These are phyloP conservation scores for Solanum dulcamara DNA, from an alignment of 257 asterid species.

Conservation along the genomic window DNA sequence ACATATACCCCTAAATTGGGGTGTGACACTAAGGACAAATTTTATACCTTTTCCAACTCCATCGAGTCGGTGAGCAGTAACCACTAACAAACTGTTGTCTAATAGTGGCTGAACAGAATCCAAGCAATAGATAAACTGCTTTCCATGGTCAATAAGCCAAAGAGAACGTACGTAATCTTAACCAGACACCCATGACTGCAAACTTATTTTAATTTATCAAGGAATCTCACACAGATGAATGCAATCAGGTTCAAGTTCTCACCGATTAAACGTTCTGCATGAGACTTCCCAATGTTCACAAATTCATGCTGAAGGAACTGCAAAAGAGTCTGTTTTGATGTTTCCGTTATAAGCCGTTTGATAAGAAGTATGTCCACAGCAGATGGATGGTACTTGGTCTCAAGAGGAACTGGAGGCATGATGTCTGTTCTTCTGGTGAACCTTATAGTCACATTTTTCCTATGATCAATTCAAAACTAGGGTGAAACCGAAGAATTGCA, in stretches of 20 bases:
- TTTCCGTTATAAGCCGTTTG: slow-evolving; percentile 76
- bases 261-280: slow-evolving; percentile 85
- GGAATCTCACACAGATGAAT: background rate
- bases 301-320: slow-evolving; percentile 91
- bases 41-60: background rate
- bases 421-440: slow-evolving; percentile 81
- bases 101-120: background rate
- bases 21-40: background rate
- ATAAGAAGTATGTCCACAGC: slow-evolving; percentile 90
- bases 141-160: background rate
- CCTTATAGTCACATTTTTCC: slow-evolving; percentile 57
- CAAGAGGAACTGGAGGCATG: slow-evolving; percentile 90
- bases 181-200: background rate
- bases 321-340: slow-evolving; percentile 56
- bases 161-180: background rate
- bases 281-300: slow-evolving; percentile 70
- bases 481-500: background rate
- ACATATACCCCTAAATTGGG: background rate
- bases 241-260: slow-evolving; percentile 4
- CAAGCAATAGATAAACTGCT: background rate
- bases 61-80: background rate
- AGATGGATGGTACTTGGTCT: slow-evolving; percentile 91
- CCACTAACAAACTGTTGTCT: background rate
- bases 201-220: background rate
- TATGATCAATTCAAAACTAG: slow-evolving; percentile 12